Base-by-base conservation (phyloP, 352 stramenopile genomes). In the Globisporangium nagaii region DNA sequence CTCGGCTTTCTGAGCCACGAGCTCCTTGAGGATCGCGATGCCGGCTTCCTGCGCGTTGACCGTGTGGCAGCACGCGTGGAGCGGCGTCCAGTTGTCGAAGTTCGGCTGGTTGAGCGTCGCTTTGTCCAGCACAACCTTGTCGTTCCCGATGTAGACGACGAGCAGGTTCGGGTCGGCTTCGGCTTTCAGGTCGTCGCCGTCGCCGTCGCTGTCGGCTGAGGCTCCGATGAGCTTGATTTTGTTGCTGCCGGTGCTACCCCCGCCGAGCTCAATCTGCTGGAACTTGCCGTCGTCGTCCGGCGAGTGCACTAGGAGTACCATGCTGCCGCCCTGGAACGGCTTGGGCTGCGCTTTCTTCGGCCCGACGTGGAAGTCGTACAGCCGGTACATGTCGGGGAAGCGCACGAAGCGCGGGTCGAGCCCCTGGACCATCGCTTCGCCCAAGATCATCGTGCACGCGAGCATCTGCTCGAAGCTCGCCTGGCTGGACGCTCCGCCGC, bases 341-440 rank as follows among this genome's bases (percentile, higher is more conserved):
- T 56, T 56, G 11, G 53, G 61, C 40, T 69, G 63, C 30, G 76
- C 70, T 57, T 84, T 85, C 60, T 80, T 83, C 1, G 78, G 76
- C 2, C 79, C 83, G n/a, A 90, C 57, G 48, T 90, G 78, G 52
- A 93, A 93, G 57, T 93, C 83, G 44, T 88, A 90, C 48, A 90
- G 57, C 5, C 82, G 75, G 60, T 89, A 93, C 63, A 90, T 66
- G 43, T 90, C 82, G 65, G 82, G 82, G 42, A 92, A 92, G 12
- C 73, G 73, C 44, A 92, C 73, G 53, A 86, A 92, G 45, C 82
- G 75, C 9, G 82, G 82, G 46, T 92, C 82, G 31, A 92, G 60
- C 0, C 82, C 82, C 44, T 89, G 73, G 30, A 93, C 81, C 79
- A 90, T 88, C 45, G 82, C 79, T 49, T 93, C 77, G 7, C 79